Base-by-base conservation (phyloP, 106 monocot species). In the Dendrobium huoshanense region DNA sequence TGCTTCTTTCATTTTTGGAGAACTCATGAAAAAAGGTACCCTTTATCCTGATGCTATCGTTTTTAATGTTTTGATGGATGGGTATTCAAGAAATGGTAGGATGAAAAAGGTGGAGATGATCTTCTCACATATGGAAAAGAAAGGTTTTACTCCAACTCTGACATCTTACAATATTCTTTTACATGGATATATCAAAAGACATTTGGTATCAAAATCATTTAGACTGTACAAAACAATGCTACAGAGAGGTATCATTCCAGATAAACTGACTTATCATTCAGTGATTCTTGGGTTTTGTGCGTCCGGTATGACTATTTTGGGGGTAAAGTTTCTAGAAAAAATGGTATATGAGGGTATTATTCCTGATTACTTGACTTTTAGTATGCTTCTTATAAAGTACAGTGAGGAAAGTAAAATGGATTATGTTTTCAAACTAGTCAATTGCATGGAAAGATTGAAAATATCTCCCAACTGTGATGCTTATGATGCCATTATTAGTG, bases 81-180 rank as follows among this genome's bases (percentile, higher is more conserved):
- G 91, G 9, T 93, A 87, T 77, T 87, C 90, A 59, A 88, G 83
- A 78, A 85, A 74, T 59, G 90, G 94, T 16, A 83, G 77, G 75
- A 78, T 86, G 48, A 33, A 83, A 72, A 85, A 80, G 75, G 79
- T 80, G 54, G 84, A 93, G 25, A 85, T 73, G 51, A 75, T 96
- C 61, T 77, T 96, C 42, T 61, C 22, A 45, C 41, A 78, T 65
- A 90, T 96, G 94, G 77, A 92, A 48, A 73, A 80, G 17, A 88
- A 82, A 82, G 87, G 89, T 78, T 31, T 93, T 25, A 24, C 33
- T 76, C 92, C 92, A 77, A 87, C 83, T 85, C 54, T 87, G 11
- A 67, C 78, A 73, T 94, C 94, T 41, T 90, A 92, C 80, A 94
- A 93, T 70, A 92, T 90, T 73, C 85, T 96, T 45, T 90, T 96